Percentiles rank a stretch among this genome's conserved stretches.
phyloP scores from a whole-genome alignment of 257 asterid species.

The Solanum ossicruentum region DNA sequence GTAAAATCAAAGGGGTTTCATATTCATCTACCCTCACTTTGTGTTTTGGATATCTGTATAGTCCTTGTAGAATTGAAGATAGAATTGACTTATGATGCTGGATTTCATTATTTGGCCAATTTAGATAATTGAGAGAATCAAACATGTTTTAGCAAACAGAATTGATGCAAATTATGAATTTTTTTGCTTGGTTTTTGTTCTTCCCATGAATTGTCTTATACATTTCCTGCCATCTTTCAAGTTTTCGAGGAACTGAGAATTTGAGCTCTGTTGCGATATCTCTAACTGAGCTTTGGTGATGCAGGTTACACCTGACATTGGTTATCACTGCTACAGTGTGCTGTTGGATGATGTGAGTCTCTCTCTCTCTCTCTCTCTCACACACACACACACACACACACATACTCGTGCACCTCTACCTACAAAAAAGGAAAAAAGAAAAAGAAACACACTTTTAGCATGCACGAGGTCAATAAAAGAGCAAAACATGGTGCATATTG shows the following conservation, averaged over 20 bases:
- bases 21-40: not conserved
- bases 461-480: not conserved
- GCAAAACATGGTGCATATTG: not conserved
- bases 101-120: not conserved
- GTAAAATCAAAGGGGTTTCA: not conserved
- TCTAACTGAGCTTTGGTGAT: not conserved
- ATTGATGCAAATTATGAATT: not conserved
- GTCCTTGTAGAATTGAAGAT: not conserved
- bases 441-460: not conserved
- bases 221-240: not conserved
- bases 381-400: not conserved
- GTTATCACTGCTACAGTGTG: conserved; percentile 89
- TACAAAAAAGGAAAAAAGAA: not conserved
- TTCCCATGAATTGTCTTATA: not conserved
- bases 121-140: not conserved
- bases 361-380: not conserved
- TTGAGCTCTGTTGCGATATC: not conserved
- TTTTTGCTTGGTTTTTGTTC: not conserved
- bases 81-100: not conserved
- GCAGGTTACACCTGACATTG: conserved; percentile 89
- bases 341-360: conserved; percentile 98
- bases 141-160: not conserved
- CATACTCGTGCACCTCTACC: not conserved
- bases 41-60: not conserved
- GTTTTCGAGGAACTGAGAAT: not conserved